Conservation (phyloP, 2,329 filamentous ascomycete species). For the Pleoardoris graminearum region DNA sequence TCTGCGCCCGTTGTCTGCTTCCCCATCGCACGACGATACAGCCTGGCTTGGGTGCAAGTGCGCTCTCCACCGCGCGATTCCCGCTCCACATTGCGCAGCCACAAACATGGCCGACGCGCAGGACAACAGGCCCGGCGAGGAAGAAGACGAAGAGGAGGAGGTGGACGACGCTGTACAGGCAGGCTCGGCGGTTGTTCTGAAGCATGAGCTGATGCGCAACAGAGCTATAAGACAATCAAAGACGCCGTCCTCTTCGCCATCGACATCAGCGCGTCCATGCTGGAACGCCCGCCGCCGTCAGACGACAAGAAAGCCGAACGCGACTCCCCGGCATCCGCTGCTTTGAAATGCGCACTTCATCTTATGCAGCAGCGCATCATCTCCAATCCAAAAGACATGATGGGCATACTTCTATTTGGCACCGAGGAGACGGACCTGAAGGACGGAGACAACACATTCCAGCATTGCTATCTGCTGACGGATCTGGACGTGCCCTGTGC, state of each 20-base stretch:
- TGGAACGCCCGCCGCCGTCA: conserved; percentile 66
- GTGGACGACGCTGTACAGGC: conserved; percentile 64
- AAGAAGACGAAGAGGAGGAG: conserved; percentile 72
- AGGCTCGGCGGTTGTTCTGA: neutral
- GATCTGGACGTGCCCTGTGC: conserved; percentile 88
- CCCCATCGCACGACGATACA: no score
- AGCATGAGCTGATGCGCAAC: conserved; percentile 14
- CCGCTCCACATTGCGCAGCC: neutral
- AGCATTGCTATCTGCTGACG: conserved; percentile 88
- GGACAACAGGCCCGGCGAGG: conserved; percentile 43
- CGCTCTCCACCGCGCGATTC: no score
- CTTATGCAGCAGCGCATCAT: conserved; percentile 99
- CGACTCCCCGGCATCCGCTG: conserved; percentile 78
- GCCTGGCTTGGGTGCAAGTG: no score
- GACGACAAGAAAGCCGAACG: conserved; percentile 71
- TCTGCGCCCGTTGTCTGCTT: no score
- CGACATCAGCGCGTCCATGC: conserved; percentile 86
- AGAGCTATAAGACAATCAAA: conserved; percentile 87
- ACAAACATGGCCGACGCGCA: conserved; percentile 37
- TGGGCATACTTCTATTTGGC: conserved; percentile 90
- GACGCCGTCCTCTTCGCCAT: conserved; percentile 99
- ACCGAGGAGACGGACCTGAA: conserved; percentile 69
- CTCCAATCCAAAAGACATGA: conserved; percentile 94
- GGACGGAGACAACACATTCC: conserved; percentile 65
- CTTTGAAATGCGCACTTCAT: conserved; percentile 90